Conservation (phyloP, 208 protist genomes). For the Tritrichomonas musculus region DNA sequence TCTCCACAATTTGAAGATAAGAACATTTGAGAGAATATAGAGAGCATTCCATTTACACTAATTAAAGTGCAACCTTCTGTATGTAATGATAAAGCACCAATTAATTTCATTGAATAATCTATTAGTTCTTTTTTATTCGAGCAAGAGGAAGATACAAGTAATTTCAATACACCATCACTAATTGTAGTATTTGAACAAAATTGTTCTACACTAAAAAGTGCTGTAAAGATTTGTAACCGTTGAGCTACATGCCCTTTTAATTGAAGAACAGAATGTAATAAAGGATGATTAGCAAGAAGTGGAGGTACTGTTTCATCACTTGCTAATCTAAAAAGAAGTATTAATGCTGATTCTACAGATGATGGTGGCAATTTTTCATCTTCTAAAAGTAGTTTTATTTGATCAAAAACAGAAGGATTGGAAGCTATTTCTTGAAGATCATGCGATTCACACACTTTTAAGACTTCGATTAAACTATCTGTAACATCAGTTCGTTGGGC, state of each 20-base stretch:
- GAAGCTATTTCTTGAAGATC: not conserved
- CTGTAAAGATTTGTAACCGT: not conserved
- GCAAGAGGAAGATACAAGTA: not conserved
- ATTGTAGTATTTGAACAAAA: not conserved
- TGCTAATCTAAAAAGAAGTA: not conserved
- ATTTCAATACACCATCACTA: not conserved
- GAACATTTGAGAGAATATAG: not conserved
- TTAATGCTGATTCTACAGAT: not conserved
- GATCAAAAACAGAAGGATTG: not conserved
- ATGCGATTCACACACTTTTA: not conserved
- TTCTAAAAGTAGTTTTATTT: not conserved
- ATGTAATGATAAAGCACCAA: conserved; percentile 12
- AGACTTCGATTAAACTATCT: not conserved
- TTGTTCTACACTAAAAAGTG: not conserved
- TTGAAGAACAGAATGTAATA: not conserved
- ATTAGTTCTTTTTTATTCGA: not conserved
- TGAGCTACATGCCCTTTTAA: not conserved
- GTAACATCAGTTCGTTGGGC: not conserved
- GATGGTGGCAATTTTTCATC: not conserved
- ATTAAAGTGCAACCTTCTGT: not conserved
- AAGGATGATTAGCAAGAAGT: not conserved
- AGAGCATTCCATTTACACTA: not conserved
- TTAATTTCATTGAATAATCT: conserved; percentile 19
- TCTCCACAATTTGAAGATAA: not conserved
- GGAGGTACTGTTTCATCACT: not conserved